These are phyloP conservation scores for Aurantiochytrium sp. DNA, from an alignment of 108 stramenopile genomes.

Conservation along the genomic window DNA sequence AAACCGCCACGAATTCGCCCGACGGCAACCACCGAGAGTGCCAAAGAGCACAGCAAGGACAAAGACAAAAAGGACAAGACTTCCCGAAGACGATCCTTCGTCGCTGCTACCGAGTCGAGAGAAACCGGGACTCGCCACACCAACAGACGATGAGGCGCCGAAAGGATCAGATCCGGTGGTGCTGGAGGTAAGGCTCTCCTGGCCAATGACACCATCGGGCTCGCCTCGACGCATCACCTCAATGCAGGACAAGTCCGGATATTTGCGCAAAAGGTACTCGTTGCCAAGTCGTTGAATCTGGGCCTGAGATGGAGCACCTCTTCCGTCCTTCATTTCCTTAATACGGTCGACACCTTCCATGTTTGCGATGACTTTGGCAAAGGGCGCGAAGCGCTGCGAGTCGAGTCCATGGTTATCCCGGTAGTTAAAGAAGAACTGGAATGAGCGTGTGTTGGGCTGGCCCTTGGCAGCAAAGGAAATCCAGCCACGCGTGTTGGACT, in stretches of 20 bases:
- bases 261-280: not conserved
- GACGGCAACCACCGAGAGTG: not conserved
- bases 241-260: not conserved
- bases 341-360: conserved; percentile 38
- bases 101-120: no score
- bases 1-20: not conserved
- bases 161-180: not conserved
- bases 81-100: not conserved
- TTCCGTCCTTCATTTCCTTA: not conserved
- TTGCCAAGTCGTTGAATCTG: not conserved
- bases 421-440: conserved; percentile 26
- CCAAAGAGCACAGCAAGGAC: not conserved
- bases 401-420: conserved; percentile 14
- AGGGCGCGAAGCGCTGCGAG: conserved; percentile 12
- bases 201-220: no score
- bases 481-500: not conserved
- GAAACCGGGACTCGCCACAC: not conserved
- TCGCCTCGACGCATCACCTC: not conserved
- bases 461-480: conserved; percentile 10
- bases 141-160: not conserved
- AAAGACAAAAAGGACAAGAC: not conserved
- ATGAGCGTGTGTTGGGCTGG: conserved; percentile 5
- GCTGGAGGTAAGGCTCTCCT: not conserved
- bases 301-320: not conserved
- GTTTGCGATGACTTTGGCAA: conserved; percentile 21